Evolutionary conservation across 1,284 basidiomycete genomes (phyloP), one percentile per base, ranked within the genome.

Genomic region (Rhodotorula sp.): DNA sequence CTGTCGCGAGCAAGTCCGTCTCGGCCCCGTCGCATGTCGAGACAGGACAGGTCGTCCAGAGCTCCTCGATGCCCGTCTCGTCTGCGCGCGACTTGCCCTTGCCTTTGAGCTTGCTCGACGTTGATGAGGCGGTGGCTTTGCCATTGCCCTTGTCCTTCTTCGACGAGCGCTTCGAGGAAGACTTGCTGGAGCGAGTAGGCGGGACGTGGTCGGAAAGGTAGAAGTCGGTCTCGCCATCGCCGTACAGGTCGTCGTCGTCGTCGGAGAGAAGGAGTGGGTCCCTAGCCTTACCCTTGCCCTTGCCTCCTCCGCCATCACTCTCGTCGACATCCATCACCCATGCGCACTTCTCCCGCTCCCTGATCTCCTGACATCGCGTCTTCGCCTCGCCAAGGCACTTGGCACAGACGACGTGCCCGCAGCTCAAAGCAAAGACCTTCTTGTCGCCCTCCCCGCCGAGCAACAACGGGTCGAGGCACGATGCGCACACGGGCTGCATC

Each of bases 331-430:
- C 34, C 49, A 51, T 48, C 49, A 64, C 51, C 59, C 58, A 61
- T 22, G 56, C 59, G n/a, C 62, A 24, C 46, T 52, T 54, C 39
- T 72, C 67, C n/a, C 51, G 44, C 34, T 56, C 60, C 22, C 51
- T 36, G 19, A 68, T 59, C 30, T 57, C 67, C n/a, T 34, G 44
- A 34, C 64, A 61, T 24, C 72, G 30, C 34, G 10, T 54, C 60
- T 63, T 62, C 8, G 71, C 73, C 6, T 48, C 58, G 13, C 44
- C 49, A 19, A 74, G 34, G 29, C 73, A 74, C 32, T 47, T 46
- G 17, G 68, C 71, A 56, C 73, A 74, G 32, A 74, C 64, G 36
- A 64, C 71, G 44, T 74, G 73, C 13, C 73, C 73, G 36, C 73
- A 74, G 34, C 30, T 5, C 1, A 74, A 46, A 13, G 58, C 73